Evolutionary conservation across 495 filamentous ascomycete species (phyloP).

Genomic region (Clohesyomyces aquaticus): DNA sequence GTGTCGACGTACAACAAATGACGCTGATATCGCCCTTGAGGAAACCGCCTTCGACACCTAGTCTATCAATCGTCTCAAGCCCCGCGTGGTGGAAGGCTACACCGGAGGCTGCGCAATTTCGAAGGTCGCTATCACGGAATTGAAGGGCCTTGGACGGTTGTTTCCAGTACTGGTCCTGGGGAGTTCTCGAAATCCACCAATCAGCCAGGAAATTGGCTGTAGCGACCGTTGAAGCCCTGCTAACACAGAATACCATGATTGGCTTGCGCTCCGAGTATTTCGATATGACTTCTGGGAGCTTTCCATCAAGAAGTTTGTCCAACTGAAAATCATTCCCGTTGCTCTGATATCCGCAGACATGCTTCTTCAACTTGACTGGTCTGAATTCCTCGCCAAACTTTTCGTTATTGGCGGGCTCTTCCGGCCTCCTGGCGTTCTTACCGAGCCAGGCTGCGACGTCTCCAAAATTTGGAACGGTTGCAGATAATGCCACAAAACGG

Average conservation of each 20-base stretch:
- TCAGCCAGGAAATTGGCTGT: conserved; percentile 77
- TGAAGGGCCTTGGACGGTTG: conserved; percentile 59
- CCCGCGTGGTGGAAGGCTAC: conserved; percentile 96
- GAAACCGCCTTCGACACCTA: conserved; percentile 71
- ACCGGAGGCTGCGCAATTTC: conserved; percentile 63
- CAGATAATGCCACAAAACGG: conserved; percentile 88
- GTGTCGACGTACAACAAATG: conserved; percentile 93
- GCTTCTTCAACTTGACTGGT: conserved; percentile 83
- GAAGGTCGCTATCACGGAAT: conserved; percentile 67
- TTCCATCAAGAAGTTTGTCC: conserved; percentile 75
- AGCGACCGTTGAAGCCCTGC: conserved; percentile 71
- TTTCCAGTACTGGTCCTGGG: conserved; percentile 68
- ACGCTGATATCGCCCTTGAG: conserved; percentile 77
- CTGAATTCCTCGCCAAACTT: conserved; percentile 91
- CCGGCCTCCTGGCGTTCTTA: conserved; percentile 65
- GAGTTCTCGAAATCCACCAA: conserved; percentile 62
- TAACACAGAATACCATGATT: conserved; percentile 92
- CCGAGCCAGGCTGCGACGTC: conserved; percentile 96
- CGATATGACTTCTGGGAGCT: conserved; percentile 75
- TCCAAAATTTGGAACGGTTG: conserved; percentile 88
- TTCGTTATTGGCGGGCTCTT: conserved; percentile 71
- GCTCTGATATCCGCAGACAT: conserved; percentile 75
- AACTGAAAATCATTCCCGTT: conserved; percentile 82
- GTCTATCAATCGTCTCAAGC: conserved; percentile 71
- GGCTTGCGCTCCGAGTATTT: conserved; percentile 80